Percentiles rank a stretch among this genome's conserved stretches.
These are phyloP conservation scores for Telfairia occidentalis DNA, from an alignment of 331 rosid species.

Conservation along the genomic window DNA sequence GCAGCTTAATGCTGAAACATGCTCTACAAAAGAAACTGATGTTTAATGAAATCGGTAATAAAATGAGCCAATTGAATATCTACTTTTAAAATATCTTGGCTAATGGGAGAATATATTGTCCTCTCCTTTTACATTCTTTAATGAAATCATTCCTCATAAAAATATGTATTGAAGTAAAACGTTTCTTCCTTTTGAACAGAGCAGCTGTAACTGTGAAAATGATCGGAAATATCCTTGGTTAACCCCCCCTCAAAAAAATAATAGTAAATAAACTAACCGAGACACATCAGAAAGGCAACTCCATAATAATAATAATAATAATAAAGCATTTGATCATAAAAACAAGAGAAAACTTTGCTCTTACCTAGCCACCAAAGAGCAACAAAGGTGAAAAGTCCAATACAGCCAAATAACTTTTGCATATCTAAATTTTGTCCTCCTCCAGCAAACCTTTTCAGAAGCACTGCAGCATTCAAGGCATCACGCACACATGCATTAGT, in stretches of 20 bases:
- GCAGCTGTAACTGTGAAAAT: neutral
- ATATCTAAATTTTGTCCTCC: conserved; percentile 17
- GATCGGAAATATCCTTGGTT: neutral
- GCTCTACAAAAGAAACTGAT: neutral
- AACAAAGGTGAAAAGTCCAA: conserved; percentile 17
- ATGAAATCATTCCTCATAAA: neutral
- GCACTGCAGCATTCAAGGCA: conserved; percentile 2
- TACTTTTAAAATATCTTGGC: neutral
- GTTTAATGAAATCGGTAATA: neutral
- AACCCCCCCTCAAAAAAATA: neutral
- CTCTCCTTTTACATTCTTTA: neutral
- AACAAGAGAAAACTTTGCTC: neutral
- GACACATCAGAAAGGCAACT: neutral
- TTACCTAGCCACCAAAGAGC: conserved; percentile 20
- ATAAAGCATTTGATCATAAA: neutral
- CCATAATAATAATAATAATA: neutral
- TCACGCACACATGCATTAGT: neutral
- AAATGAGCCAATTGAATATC: neutral
- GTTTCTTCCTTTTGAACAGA: neutral
- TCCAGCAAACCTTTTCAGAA: conserved; percentile 20
- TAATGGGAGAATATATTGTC: neutral
- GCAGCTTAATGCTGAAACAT: neutral
- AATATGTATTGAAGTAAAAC: neutral
- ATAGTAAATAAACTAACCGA: neutral
- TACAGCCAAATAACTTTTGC: conserved; percentile 17